Evolutionary conservation across 1,284 basidiomycete species (phyloP).

Genomic region (Ganoderma multipileum): DNA sequence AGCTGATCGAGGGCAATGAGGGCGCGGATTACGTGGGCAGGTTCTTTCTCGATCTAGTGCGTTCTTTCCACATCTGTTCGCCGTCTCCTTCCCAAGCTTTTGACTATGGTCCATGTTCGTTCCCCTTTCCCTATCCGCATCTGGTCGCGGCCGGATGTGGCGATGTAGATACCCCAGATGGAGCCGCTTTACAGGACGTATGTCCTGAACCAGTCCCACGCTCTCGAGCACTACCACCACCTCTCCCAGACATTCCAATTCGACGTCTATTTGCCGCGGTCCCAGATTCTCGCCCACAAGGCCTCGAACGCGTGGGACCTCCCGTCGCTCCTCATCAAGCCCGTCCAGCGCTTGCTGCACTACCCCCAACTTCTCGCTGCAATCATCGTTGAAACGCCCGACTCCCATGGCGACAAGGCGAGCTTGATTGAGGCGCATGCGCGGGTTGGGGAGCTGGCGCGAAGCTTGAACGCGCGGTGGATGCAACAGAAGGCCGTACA

Average conservation of each 20-base stretch:
- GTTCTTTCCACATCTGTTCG: not conserved
- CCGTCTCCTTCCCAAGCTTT: not conserved
- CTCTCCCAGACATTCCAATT: conserved; percentile 63
- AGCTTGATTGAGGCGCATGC: conserved; percentile 57
- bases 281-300: conserved; percentile 72
- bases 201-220: conserved; percentile 85
- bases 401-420: conserved; percentile 74
- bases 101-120: too few species aligned
- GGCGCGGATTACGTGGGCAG: conserved; percentile 80
- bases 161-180: conserved; percentile 72
- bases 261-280: conserved; percentile 71
- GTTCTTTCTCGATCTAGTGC: conserved; percentile 77
- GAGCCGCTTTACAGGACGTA: conserved; percentile 85
- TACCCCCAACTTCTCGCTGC: conserved; percentile 91
- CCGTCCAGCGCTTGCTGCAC: conserved; percentile 89
- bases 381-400: conserved; percentile 82
- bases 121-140: too few species aligned
- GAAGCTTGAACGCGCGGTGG: conserved; percentile 87
- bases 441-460: conserved; percentile 79
- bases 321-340: conserved; percentile 88
- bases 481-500: conserved; percentile 86
- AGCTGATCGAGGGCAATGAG: conserved; percentile 62
- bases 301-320: conserved; percentile 95
- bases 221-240: conserved; percentile 71
- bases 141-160: conserved; percentile 8